Conservation (phyloP, 1,139 yeast genomes). For the Scheffersomyces cryptocercus region DNA sequence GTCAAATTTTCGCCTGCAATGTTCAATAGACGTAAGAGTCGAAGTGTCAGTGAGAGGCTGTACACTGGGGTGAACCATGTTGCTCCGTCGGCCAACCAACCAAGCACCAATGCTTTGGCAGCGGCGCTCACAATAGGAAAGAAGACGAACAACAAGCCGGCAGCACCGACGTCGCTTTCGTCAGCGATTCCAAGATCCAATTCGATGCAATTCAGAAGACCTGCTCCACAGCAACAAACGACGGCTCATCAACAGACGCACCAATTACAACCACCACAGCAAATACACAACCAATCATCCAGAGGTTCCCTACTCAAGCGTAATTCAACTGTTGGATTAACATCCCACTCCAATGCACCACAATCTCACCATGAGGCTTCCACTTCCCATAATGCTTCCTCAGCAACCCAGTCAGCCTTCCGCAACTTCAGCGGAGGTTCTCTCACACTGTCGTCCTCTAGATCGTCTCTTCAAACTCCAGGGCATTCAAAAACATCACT, state of each 20-base stretch:
- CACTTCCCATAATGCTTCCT: too few species aligned
- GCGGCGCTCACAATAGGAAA: slow-evolving; percentile 50
- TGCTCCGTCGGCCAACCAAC: slow-evolving; percentile 35
- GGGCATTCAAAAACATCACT: slow-evolving; percentile 7
- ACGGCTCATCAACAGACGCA: slow-evolving; percentile 2
- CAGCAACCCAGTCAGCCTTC: slow-evolving; percentile 10
- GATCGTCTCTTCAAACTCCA: slow-evolving; percentile 6
- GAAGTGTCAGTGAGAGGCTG: slow-evolving; percentile 31
- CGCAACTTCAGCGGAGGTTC: slow-evolving; percentile 18
- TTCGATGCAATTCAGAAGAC: slow-evolving; percentile 9
- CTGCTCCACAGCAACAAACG: slow-evolving; percentile 11
- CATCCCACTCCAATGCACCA: too few species aligned
- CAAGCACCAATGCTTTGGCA: slow-evolving; percentile 44
- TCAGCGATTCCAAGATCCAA: slow-evolving; percentile 15
- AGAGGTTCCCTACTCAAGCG: slow-evolving; percentile 1
- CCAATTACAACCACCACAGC: slow-evolving; percentile 1
- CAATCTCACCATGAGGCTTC: too few species aligned
- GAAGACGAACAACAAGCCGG: slow-evolving; percentile 17
- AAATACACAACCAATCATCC: slow-evolving; percentile 1
- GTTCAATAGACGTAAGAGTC: slow-evolving; percentile 39
- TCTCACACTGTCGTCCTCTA: slow-evolving; percentile 10
- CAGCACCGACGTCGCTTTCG: slow-evolving; percentile 12
- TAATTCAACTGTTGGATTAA: not conserved
- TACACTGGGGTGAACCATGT: slow-evolving; percentile 49
- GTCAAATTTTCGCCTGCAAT: slow-evolving; percentile 12